These are phyloP conservation scores for Artomyces pyxidatus DNA, from an alignment of 768 basidiomycete genomes.

Conservation along the genomic window DNA sequence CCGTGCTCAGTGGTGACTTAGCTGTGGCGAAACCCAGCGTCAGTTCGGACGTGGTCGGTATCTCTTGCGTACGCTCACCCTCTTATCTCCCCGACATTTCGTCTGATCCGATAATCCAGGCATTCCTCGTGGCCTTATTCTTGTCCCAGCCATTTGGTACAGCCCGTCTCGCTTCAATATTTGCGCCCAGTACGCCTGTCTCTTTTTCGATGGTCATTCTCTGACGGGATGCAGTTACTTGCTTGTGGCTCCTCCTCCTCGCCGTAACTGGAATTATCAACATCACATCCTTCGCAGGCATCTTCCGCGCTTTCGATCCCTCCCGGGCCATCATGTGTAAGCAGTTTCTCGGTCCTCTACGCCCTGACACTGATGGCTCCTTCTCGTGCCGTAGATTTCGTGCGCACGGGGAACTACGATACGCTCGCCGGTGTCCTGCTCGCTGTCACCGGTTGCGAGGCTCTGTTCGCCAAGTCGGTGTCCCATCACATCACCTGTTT, in stretches of 20 bases:
- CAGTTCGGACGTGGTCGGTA: conserved; percentile 37
- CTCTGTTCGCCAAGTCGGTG: conserved; percentile 56
- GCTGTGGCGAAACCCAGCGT: conserved; percentile 49
- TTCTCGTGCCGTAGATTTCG: conserved; percentile 44
- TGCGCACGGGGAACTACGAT: conserved; percentile 54
- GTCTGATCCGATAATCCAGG: conserved; percentile 25
- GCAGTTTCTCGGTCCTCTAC: conserved; percentile 14
- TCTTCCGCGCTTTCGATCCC: conserved; percentile 61
- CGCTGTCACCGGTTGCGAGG: conserved; percentile 63
- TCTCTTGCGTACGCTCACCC: conserved; percentile 45
- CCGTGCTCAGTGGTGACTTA: too few species aligned
- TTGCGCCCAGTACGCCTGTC: conserved; percentile 41
- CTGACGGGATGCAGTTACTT: conserved; percentile 34
- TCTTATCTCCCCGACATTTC: not conserved
- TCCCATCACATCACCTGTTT: too few species aligned
- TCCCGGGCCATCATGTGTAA: conserved; percentile 55
- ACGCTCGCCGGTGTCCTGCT: conserved; percentile 56
- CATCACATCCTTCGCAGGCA: conserved; percentile 42
- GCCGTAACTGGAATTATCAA: conserved; percentile 50
- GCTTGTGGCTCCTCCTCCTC: conserved; percentile 48
- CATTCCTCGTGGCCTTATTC: conserved; percentile 49
- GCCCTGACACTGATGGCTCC: not conserved
- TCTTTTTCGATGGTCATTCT: too few species aligned
- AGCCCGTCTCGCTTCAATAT: conserved; percentile 37
- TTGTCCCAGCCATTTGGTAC: conserved; percentile 55